phyloP scores from a whole-genome alignment of 1,139 yeast species.

The Candida tropicalis region DNA sequence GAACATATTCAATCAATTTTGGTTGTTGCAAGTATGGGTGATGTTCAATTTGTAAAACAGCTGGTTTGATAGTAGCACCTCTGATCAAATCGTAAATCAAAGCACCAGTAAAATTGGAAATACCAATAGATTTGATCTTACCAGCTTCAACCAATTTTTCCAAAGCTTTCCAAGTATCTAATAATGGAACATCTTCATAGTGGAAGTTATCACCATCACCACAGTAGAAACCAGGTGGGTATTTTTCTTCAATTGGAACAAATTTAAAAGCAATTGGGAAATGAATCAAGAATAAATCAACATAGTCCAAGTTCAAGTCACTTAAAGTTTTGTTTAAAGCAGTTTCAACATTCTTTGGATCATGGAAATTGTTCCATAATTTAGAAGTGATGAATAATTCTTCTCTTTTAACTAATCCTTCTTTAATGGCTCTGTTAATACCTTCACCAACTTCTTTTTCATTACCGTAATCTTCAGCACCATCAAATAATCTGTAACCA shows the following conservation, averaged over 20 bases:
- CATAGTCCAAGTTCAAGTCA: conserved; percentile 67
- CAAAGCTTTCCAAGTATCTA: conserved; percentile 80
- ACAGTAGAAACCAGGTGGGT: conserved; percentile 75
- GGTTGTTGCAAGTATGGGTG: conserved; percentile 89
- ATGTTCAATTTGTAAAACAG: conserved; percentile 85
- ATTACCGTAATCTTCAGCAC: conserved; percentile 80
- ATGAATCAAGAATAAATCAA: conserved; percentile 77
- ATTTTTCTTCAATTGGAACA: conserved; percentile 70
- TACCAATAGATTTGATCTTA: conserved; percentile 74
- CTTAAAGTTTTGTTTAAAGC: conserved; percentile 65
- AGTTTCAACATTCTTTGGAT: conserved; percentile 56
- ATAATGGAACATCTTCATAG: conserved; percentile 69
- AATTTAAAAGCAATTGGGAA: conserved; percentile 78
- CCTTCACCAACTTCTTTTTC: conserved; percentile 77
- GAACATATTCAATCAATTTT: conserved; percentile 63
- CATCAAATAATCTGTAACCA: conserved; percentile 77
- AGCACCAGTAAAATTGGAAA: conserved; percentile 78
- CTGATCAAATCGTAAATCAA: conserved; percentile 74
- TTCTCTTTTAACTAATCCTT: conserved; percentile 56
- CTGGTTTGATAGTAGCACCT: conserved; percentile 73
- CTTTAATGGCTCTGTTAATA: conserved; percentile 61
- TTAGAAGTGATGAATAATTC: conserved; percentile 51
- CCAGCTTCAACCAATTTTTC: conserved; percentile 63
- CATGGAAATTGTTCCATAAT: conserved; percentile 79
- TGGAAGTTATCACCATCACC: conserved; percentile 59